A percentile compares a stretch with the other conserved stretches of the same genome.
Evolutionary conservation across 1,284 basidiomycete genomes (phyloP).

Genomic region (Heterobasidion occidentale): DNA sequence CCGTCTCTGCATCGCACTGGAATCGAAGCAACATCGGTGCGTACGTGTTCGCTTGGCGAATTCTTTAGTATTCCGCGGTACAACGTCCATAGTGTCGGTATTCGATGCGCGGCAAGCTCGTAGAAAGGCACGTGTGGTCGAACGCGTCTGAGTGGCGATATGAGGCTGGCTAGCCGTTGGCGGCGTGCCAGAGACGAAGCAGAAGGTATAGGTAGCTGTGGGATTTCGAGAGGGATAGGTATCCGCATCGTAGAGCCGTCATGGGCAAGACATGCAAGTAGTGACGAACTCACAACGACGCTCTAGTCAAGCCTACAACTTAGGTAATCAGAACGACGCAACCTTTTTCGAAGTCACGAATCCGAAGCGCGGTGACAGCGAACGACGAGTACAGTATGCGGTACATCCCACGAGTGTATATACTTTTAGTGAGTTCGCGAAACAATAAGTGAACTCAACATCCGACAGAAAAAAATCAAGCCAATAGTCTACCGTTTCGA

Average conservation of each 20-base stretch:
- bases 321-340: too few relatives aligned
- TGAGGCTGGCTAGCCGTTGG: not conserved
- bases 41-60: constrained; percentile 48
- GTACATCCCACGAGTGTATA: not conserved
- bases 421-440: not conserved
- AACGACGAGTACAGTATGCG: not conserved
- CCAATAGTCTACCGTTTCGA: constrained; percentile 34
- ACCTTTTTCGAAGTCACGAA: too few relatives aligned
- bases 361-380: not conserved
- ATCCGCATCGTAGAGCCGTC: too few relatives aligned
- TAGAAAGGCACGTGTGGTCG: constrained; percentile 66
- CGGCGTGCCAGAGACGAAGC: not conserved
- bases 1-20: not conserved
- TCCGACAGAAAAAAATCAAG: not conserved
- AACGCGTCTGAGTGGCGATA: constrained; percentile 12
- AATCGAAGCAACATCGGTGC: constrained; percentile 13
- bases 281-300: too few relatives aligned
- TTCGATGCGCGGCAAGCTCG: constrained; percentile 60
- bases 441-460: not conserved
- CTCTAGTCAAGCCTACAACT: too few relatives aligned
- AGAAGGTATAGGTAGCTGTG: not conserved
- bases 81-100: constrained; percentile 67
- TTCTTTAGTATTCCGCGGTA: constrained; percentile 63
- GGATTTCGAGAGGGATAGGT: not conserved
- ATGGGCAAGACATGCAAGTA: too few relatives aligned